These are phyloP conservation scores for Diutina neorugosa DNA, from an alignment of 1,139 yeast species.

Conservation along the genomic window DNA sequence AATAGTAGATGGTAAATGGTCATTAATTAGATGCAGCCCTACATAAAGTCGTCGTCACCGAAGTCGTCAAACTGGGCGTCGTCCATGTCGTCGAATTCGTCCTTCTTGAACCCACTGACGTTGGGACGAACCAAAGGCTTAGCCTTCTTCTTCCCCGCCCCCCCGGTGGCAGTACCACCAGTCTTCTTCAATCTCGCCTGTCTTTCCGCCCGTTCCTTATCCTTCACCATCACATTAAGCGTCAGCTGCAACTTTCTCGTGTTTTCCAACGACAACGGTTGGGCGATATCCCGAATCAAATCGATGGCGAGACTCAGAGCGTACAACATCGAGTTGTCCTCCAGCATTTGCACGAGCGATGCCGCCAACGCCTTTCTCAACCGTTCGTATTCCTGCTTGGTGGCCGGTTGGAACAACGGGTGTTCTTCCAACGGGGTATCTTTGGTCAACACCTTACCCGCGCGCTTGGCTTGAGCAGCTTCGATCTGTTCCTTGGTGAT, in stretches of 20 bases:
- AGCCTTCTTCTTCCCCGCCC: constrained; percentile 92
- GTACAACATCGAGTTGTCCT: constrained; percentile 55
- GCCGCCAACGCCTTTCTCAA: constrained; percentile 70
- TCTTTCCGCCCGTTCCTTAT: constrained; percentile 85
- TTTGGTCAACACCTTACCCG: constrained; percentile 29
- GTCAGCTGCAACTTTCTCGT: constrained; percentile 81
- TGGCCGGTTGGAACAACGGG: constrained; percentile 70
- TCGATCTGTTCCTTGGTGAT: constrained; percentile 12
- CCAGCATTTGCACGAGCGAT: constrained; percentile 51
- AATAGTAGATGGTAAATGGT: background rate
- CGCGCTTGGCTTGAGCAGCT: constrained; percentile 35
- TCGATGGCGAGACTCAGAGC: constrained; percentile 71
- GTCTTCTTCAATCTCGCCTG: constrained; percentile 66
- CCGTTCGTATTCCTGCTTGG: constrained; percentile 73
- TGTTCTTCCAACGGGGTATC: constrained; percentile 63
- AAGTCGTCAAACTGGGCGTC: constrained; percentile 41
- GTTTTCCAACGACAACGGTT: constrained; percentile 73
- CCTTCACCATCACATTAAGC: constrained; percentile 66
- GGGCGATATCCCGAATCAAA: constrained; percentile 70
- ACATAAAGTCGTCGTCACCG: constrained; percentile 87
- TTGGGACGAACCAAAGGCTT: constrained; percentile 65
- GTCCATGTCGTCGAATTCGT: constrained; percentile 45
- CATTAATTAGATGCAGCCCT: constrained; percentile 8
- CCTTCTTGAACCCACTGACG: constrained; percentile 61
- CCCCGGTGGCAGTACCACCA: constrained; percentile 82